phyloP scores from a whole-genome alignment of 257 asterid genomes.

The Catharanthus roseus region DNA sequence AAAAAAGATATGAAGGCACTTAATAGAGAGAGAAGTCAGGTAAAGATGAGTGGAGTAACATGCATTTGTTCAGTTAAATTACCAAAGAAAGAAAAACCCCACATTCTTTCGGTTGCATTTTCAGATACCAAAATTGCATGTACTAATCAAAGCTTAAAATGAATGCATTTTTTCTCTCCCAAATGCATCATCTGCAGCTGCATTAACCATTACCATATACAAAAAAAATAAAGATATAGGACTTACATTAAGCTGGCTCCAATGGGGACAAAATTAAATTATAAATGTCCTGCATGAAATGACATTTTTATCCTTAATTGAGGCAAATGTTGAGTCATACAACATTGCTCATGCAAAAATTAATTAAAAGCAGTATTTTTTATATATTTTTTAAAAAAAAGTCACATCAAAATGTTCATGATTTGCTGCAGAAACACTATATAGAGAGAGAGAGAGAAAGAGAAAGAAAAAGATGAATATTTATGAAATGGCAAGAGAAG shows the following conservation, averaged over 20 bases:
- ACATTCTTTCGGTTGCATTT: conserved; percentile 25
- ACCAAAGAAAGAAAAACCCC: conserved; percentile 19
- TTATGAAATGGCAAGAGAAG: conserved; percentile 12
- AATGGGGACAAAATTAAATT: too few relatives aligned
- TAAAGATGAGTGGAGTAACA: conserved; percentile 22
- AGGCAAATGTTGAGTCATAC: too few relatives aligned
- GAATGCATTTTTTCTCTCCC: conserved; percentile 6
- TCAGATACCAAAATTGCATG: conserved; percentile 20
- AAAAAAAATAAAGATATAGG: too few relatives aligned
- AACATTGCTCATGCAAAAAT: too few relatives aligned
- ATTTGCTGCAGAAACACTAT: conserved; percentile 6
- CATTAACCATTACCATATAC: conserved; percentile 12
- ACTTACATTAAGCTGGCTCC: too few relatives aligned
- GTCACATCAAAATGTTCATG: conserved; percentile 12
- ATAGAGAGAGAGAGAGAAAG: too few relatives aligned
- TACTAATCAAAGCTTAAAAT: conserved; percentile 13
- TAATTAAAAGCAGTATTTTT: conserved; percentile 31
- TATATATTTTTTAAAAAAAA: conserved; percentile 25
- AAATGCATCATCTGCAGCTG: conserved; percentile 27
- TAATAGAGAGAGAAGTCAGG: conserved; percentile 12
- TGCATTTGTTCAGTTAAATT: conserved; percentile 16
- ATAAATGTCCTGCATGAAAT: too few relatives aligned
- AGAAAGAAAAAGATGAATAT: conserved; percentile 11
- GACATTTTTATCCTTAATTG: too few relatives aligned
- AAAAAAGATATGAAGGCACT: not conserved